Evolutionary conservation across 768 basidiomycete genomes (phyloP), one percentile per base, ranked within the genome.

Genomic region (Psilocybe azurescens): DNA sequence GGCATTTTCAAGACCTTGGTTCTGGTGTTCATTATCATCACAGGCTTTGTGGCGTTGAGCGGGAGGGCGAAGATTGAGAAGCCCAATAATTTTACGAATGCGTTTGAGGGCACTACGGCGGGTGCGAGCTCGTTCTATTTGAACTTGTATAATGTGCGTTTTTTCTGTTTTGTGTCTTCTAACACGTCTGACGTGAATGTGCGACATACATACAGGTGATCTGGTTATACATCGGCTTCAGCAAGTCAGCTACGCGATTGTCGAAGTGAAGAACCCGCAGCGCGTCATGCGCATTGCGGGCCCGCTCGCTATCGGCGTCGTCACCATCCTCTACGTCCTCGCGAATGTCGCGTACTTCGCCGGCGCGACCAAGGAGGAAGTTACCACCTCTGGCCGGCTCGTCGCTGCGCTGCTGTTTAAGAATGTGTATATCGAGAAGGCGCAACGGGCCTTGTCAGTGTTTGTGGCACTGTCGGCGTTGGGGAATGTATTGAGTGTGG

Each of bases 261-360:
- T 83, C 1, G 89, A 91, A 59, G 79, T 89, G 24, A 78, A 80
- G 41, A 79, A 90, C 61, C 91, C 90, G 0, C 77, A 82, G 3
- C 79, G 83, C 16, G 90, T 88, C 0, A 76, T 93, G 66, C 82
- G 82, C 56, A 78, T 81, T 18, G 89, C 89, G 0, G 88, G 84
- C 3, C 87, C 90, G 2, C 71, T 88, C 1, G 88, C 88, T 0
- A 79, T 91, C 58, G 55, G 72, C 3, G 74, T 80, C 10, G 84
- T 88, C 11, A 78, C 87, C 0, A 67, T 82, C 0, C 75, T 86
- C 9, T 92, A 91, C 67, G 30, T 90, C 11, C 76, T 84, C 3
- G 83, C 84, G 52, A 90, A 91, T 63, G 65, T 90, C 18, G 86
- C 88, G 0, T 91, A 90, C 67, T 86, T 89, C 58, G 84, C 85